Base-by-base conservation (phyloP, 345 rosid genomes). In the Hevea brasiliensis region DNA sequence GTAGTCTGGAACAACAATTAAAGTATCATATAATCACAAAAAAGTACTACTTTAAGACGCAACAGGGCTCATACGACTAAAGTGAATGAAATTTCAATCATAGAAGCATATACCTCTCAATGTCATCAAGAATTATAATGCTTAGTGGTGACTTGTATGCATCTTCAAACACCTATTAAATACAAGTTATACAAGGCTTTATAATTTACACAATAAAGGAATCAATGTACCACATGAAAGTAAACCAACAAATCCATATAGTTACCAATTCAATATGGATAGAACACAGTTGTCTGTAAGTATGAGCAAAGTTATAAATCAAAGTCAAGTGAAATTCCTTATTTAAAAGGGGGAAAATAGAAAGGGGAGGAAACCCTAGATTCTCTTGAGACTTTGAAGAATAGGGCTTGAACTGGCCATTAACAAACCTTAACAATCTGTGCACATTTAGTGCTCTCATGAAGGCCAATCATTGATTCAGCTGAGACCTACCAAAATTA, bases 91-190 rank as follows among this genome's bases (percentile, higher is more conserved):
- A 9, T 3, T n/a, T 11, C 9, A 35, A 58, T 7, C 23, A 14
- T 23, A 23, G 23, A 58, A 41, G 44, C 20, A n/a, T 20, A 32
- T 81, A 92, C 98, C 99, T 96, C 84, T 96, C 99, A 56, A 96
- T 84, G 85, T 93, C 98, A 57, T 96, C 98, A 73, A 96, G 99
- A 80, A 96, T 78, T 77, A 96, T 89, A 74, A 96, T 88, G 85
- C 99, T 96, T 82, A 93, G 76, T 4, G 97, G 99, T 53, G 98
- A 96, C 84, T 89, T 96, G 81, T 93, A 96, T 17, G 99, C 99
- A 77, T 96, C 99, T 84, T 96, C 99, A 68, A 96, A 96, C 50
- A 93, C 95, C 99, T 95, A 79, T 69, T 9, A 72, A 76, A 20
- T 8, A 54, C 10, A 18, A 66, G 44, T 32, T 29, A 60, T n/a